Evolutionary conservation across 164 flowering plant genomes (phyloP).

Genomic region (Buxus sempervirens): DNA sequence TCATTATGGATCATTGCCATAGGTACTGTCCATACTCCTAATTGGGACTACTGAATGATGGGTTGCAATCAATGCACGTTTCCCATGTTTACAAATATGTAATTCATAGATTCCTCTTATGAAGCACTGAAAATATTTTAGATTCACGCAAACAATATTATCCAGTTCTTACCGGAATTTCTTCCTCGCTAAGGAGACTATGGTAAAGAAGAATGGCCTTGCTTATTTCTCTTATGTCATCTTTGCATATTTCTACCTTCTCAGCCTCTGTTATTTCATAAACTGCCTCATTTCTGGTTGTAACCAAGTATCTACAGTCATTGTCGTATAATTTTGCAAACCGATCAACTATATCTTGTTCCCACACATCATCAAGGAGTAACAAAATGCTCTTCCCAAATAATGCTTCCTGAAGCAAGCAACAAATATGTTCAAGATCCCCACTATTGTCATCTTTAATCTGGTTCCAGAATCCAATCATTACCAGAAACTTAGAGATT

Average conservation of each 20-base stretch:
- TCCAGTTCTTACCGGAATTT: conserved; percentile 34
- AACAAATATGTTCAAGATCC: conserved; percentile 41
- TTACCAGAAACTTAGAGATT: conserved; percentile 36
- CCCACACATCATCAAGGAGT: conserved; percentile 58
- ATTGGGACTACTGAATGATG: neutral
- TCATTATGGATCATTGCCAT: neutral
- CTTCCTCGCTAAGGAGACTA: conserved; percentile 35
- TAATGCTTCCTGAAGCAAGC: conserved; percentile 50
- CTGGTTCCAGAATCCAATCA: conserved; percentile 40
- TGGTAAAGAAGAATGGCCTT: conserved; percentile 46
- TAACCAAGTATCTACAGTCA: conserved; percentile 41
- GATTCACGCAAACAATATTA: neutral
- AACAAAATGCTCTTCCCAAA: conserved; percentile 38
- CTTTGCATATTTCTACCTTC: conserved; percentile 45
- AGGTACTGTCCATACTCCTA: neutral
- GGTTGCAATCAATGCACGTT: neutral
- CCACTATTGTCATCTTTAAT: conserved; percentile 27
- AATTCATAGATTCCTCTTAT: too few species aligned
- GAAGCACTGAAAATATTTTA: neutral
- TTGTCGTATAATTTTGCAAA: conserved; percentile 46
- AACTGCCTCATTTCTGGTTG: conserved; percentile 51
- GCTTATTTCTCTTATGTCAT: conserved; percentile 44
- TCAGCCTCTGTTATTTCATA: conserved; percentile 50
- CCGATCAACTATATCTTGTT: conserved; percentile 48
- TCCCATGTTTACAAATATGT: neutral